Conservation (phyloP, 2,329 filamentous ascomycete species). For the Fusarium globosum region DNA sequence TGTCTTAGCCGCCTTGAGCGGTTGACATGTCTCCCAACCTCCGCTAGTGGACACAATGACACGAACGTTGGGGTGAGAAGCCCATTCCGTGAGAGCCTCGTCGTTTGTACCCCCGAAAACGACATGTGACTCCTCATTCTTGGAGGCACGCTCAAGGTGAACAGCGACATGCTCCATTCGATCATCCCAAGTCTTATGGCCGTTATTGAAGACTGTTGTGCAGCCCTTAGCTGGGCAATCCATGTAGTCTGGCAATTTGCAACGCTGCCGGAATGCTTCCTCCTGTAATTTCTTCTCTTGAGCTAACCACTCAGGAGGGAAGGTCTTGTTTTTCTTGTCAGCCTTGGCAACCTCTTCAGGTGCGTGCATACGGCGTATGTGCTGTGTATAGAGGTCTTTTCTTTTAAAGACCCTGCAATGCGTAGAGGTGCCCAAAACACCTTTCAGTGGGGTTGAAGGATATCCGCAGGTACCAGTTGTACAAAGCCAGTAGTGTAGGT, state of each 20-base stretch:
- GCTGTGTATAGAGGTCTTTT: constrained; percentile 91
- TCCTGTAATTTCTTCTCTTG: constrained; percentile 66
- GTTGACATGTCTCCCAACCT: constrained; percentile 51
- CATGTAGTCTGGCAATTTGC: constrained; percentile 70
- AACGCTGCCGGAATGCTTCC: constrained; percentile 69
- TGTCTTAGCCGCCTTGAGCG: constrained; percentile 40
- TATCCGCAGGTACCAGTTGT: constrained; percentile 67
- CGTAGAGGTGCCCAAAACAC: constrained; percentile 47
- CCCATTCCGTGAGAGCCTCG: constrained; percentile 55
- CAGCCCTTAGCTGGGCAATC: constrained; percentile 73
- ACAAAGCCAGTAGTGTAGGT: constrained; percentile 80
- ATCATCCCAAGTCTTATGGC: constrained; percentile 77
- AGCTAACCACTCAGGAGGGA: constrained; percentile 58
- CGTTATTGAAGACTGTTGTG: constrained; percentile 65
- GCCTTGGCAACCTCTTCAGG: constrained; percentile 50
- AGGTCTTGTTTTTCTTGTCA: constrained; percentile 52
- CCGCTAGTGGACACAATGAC: constrained; percentile 47
- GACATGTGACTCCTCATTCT: constrained; percentile 43
- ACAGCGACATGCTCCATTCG: constrained; percentile 88
- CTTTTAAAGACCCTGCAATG: constrained; percentile 83
- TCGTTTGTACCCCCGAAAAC: constrained; percentile 55
- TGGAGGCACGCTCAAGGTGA: constrained; percentile 72
- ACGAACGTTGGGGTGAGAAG: constrained; percentile 50
- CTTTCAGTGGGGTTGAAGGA: constrained; percentile 40
- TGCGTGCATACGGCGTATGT: constrained; percentile 86